Percentiles rank a stretch among this genome's conserved stretches.
phyloP scores from a whole-genome alignment of 306 rosid genomes.

The Cucurbita ficifolia region DNA sequence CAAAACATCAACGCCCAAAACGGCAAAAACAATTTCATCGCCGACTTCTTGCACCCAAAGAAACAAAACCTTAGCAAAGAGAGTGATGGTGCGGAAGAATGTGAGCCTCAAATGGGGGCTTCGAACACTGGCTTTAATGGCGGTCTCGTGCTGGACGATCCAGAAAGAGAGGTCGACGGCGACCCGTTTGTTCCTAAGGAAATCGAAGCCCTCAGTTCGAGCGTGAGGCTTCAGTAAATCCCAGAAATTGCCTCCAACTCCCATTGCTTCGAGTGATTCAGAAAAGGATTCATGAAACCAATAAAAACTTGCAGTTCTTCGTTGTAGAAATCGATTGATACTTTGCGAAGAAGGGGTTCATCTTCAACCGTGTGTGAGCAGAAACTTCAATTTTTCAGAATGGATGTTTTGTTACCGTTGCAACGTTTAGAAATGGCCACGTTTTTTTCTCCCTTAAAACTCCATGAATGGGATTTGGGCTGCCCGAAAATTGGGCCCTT shows the following conservation, averaged over 20 bases:
- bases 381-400: slow-evolving; percentile 1
- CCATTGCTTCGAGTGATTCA: slow-evolving; percentile 29
- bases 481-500: background rate
- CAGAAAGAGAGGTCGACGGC: slow-evolving; percentile 86
- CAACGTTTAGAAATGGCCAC: slow-evolving; percentile 1
- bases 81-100: slow-evolving; percentile 71
- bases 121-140: slow-evolving; percentile 34
- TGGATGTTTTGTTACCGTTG: slow-evolving; percentile 6
- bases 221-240: slow-evolving; percentile 69
- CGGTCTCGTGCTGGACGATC: slow-evolving; percentile 78
- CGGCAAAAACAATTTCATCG: background rate
- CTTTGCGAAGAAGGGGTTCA: background rate
- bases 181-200: slow-evolving; percentile 85
- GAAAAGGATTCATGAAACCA: slow-evolving; percentile 6
- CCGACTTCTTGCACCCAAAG: background rate
- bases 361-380: background rate
- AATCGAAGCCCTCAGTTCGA: slow-evolving; percentile 62
- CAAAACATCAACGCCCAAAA: background rate
- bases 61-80: slow-evolving; percentile 56
- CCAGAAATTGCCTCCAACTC: slow-evolving; percentile 81
- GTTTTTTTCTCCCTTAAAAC: background rate
- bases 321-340: background rate
- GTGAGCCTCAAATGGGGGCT: slow-evolving; percentile 66
- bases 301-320: background rate
- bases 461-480: background rate